Evolutionary conservation across 1,139 yeast species (phyloP), one percentile per base, ranked within the genome.

Genomic region (Geotrichum australiense): DNA sequence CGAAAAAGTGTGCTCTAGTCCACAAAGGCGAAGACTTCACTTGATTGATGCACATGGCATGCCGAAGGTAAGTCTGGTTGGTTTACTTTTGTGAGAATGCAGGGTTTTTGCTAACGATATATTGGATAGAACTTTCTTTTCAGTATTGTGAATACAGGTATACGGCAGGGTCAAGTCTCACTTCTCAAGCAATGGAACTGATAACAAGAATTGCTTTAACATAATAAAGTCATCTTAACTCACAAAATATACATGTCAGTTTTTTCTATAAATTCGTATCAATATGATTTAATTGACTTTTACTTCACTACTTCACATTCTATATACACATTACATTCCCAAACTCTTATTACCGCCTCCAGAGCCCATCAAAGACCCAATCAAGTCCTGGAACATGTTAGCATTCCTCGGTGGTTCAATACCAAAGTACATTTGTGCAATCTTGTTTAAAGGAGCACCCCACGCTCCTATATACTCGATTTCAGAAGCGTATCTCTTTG

Each of bases 321-420:
- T 12, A 6, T 27, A 27, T 8, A 10, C 12, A 10, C 6, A 6
- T 27, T n/a, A 27, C 8, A 14, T 14, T 4, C 32, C 32, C 7
- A 29, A 16, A 15, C 24, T 30, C 5, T 14, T 14, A 27, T 11
- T 20, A 12, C 36, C 34, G 10, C 37, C 43, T 8, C 41, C 45
- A 16, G 41, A 29, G 8, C 40, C 38, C 47, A 44, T 44, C 20
- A 44, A 30, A 4, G 47, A 44, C 5, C 47, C 44, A 22, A 44
- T 26, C 33, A 44, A 21, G 55, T 81, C 86, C 53, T 86, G 91
- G 55, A 89, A 65, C 68, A 84, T 69, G 57, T 86, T 85, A 14
- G 70, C 71, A 45, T 74, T 79, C 39, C 72, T 74, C 40, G 70
- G 76, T 10, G 74, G 68, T 14, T 73, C 63, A 34, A 80, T 74